Base-by-base conservation (phyloP, 306 rosid genomes). In the Lupinus albus region DNA sequence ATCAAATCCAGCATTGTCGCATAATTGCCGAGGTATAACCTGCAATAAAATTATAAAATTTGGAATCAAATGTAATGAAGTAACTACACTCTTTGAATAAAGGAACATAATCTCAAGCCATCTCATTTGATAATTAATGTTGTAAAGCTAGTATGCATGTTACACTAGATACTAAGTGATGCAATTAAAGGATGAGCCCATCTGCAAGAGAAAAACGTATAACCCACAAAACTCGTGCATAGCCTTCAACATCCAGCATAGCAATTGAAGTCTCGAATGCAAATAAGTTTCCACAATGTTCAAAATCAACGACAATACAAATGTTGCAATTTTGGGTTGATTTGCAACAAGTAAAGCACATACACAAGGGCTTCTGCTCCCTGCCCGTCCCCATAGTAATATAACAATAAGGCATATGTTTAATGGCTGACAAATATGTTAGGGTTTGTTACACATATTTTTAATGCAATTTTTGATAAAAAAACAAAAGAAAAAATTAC, bases 1-100 rank as follows among this genome's bases (percentile, higher is more conserved):
- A 75, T 90, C 99, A 72, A 94, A 90, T 59, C 99, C 99, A 14
- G 99, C 99, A 68, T 94, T 94, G 86, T 94, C 99, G 73, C 99
- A 94, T 68, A 94, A 85, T 73, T 94, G 99, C 42, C 99, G 73
- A 21, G 99, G 99, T 60, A 94, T 94, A 78, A 90, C 92, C 99
- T 94, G 86, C 76, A 88, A 62, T 14, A 53, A 50, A 18, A 32
- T 52, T 32, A 2, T 21, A 56, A 61, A 16, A 47, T 55, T 44
- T 45, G 20, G 48, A 18, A 75, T 71, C 44, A 80, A 64, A 76
- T 15, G 46, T 32, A 32, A 69, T 42, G 35, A 68, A 68, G 15
- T 6, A 55, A 50, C 33, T 18, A 18, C 11, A 63, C 33, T 12
- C 52, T 20, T 64, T 35, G 41, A 68, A 41, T 8, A 11, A 36